Evolutionary conservation across 768 basidiomycete genomes (phyloP), one percentile per base, ranked within the genome.

Genomic region (Mrakia hoshinonis): DNA sequence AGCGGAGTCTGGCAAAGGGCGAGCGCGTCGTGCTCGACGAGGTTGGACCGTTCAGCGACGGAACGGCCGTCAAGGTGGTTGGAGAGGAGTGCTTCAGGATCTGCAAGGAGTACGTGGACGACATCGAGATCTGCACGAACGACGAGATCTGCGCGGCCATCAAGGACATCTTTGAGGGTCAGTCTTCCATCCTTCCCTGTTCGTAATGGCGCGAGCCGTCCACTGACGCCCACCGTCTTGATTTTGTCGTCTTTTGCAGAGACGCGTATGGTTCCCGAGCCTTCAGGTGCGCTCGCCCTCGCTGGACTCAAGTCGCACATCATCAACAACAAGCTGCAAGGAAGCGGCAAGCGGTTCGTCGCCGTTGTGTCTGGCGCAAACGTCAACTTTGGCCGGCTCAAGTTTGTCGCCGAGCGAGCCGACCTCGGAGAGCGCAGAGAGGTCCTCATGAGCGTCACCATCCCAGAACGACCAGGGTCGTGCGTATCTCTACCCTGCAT

Each of bases 121-220:
- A 85, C 2, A 81, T 98, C 43, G 86, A 93, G 63, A 85, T 88
- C 76, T 91, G 89, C 38, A 86, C 90, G 77, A 98, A 96, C 74
- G 96, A 99, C 77, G 95, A 95, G 79, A 87, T 99, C 55, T 99
- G 96, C 78, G 96, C 96, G 9, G 93, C 93, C 6, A 97, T 98
- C 81, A 98, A 98, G 81, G 96, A 99, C 76, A 89, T 98, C 38
- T 99, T 98, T 77, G 93, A 98, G 82, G 95, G 95, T 91, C 73
- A 71, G 82, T 54, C 58, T 20, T 10, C 26, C 1, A 34, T 43
- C 36, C 20, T 26, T 26, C 20, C 6, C 24, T 38, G 13, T 10
- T 1, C 39, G 29, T 31, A 18, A 24, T 29, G 58, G 11, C 5
- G 29, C 13, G 22, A n/a, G n/a, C n/a, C 43, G 36, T 36, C 18